phyloP scores from a whole-genome alignment of 78 protist species.

The Carpediemonas membranifera region DNA sequence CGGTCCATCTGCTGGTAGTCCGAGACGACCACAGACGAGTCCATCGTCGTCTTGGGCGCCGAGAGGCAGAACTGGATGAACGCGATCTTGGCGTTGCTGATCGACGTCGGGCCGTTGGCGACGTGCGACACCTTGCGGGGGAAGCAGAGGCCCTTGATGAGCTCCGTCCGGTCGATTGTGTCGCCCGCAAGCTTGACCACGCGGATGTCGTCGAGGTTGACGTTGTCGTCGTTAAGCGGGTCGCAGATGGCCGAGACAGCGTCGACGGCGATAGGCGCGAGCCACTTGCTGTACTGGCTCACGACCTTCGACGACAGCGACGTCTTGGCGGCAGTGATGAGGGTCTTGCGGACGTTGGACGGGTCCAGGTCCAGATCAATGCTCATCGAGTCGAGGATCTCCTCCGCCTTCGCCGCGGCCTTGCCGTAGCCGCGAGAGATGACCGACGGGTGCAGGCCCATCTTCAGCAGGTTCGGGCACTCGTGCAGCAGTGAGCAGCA shows the following conservation, averaged over 20 bases:
- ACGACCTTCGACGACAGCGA: slow-evolving; percentile 86
- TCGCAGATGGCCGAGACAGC: slow-evolving; percentile 84
- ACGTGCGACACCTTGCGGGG: too few relatives aligned
- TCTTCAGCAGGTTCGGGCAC: slow-evolving; percentile 6
- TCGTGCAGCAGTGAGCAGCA: slow-evolving; percentile 68
- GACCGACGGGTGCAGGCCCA: slow-evolving; percentile 83
- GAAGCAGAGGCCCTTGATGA: neutral
- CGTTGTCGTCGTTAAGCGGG: slow-evolving; percentile 89
- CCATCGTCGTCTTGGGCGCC: too few relatives aligned
- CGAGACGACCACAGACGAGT: too few relatives aligned
- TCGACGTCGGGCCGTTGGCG: slow-evolving; percentile 14
- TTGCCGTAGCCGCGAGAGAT: slow-evolving; percentile 65
- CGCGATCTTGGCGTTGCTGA: too few relatives aligned
- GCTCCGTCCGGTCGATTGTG: slow-evolving; percentile 10
- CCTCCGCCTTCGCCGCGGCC: slow-evolving; percentile 56
- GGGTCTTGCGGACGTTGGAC: slow-evolving; percentile 52
- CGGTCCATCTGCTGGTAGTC: slow-evolving; percentile 96
- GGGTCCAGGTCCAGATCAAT: slow-evolving; percentile 59
- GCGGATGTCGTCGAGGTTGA: slow-evolving; percentile 99
- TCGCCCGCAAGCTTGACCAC: slow-evolving; percentile 72
- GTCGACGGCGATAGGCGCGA: slow-evolving; percentile 73
- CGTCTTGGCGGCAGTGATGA: slow-evolving; percentile 80
- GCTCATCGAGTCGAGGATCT: slow-evolving; percentile 56
- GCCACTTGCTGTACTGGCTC: slow-evolving; percentile 82
- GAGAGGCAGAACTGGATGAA: too few relatives aligned